Percentiles rank a stretch among this genome's conserved stretches.
phyloP scores from a whole-genome alignment of 768 basidiomycete species.

The Psilocybe tampanensis region DNA sequence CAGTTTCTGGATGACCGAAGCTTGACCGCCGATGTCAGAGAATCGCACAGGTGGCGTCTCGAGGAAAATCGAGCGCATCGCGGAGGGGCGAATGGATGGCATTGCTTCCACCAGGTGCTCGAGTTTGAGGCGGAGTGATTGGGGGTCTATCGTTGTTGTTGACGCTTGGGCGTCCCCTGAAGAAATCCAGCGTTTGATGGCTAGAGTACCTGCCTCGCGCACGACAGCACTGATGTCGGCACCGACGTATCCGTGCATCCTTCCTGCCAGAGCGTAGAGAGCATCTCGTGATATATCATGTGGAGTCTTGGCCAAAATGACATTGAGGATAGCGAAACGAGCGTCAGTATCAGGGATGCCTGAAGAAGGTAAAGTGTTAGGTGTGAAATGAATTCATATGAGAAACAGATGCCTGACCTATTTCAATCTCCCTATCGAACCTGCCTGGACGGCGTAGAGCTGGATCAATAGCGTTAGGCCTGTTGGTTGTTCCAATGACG shows the following conservation, averaged over 20 bases:
- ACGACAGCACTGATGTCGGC: slow-evolving; percentile 93
- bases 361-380: slow-evolving; percentile 28
- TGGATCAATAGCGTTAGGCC: slow-evolving; percentile 95
- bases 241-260: slow-evolving; percentile 95
- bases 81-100: slow-evolving; percentile 84
- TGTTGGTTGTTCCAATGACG: slow-evolving; percentile 94
- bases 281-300: slow-evolving; percentile 64
- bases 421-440: slow-evolving; percentile 95
- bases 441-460: slow-evolving; percentile 87
- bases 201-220: slow-evolving; percentile 88
- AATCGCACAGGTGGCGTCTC: slow-evolving; percentile 84
- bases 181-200: slow-evolving; percentile 83
- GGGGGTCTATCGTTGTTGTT: slow-evolving; percentile 12
- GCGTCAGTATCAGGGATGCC: slow-evolving; percentile 90
- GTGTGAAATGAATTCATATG: neutral
- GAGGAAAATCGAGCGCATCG: slow-evolving; percentile 91
- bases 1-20: slow-evolving; percentile 78
- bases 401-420: slow-evolving; percentile 53
- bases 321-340: slow-evolving; percentile 83
- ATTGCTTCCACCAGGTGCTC: slow-evolving; percentile 73
- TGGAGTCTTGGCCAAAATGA: slow-evolving; percentile 81
- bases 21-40: slow-evolving; percentile 90
- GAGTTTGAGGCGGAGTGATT: slow-evolving; percentile 45
- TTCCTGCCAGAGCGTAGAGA: slow-evolving; percentile 66
- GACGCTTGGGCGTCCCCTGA: slow-evolving; percentile 17